phyloP scores from a whole-genome alignment of 352 stramenopile genomes.

The Pythium rishiriense region DNA sequence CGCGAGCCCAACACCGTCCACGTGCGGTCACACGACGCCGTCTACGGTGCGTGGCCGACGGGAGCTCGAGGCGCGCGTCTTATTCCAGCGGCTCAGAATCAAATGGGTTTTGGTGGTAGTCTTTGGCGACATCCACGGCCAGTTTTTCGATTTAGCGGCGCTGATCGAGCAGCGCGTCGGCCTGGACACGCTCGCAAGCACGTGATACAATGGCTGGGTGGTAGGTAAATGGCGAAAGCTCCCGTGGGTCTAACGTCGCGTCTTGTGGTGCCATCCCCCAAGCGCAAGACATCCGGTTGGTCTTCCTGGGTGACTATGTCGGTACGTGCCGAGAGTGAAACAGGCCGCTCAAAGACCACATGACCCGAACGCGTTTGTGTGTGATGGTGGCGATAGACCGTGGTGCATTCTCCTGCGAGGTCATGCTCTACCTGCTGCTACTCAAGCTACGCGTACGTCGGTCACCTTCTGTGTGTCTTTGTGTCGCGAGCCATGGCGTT shows the following conservation, averaged over 20 bases:
- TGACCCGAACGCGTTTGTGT: no score
- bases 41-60: slow-evolving; percentile 37
- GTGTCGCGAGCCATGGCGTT: neutral
- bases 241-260: no score
- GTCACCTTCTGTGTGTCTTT: neutral
- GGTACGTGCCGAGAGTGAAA: slow-evolving; percentile 29
- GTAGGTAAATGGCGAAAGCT: no score
- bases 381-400: slow-evolving; percentile 44
- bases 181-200: slow-evolving; percentile 40
- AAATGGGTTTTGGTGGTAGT: slow-evolving; percentile 39
- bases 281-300: slow-evolving; percentile 53
- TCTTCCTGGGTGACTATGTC: slow-evolving; percentile 84
- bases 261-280: neutral
- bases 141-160: slow-evolving; percentile 89
- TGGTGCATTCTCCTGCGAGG: slow-evolving; percentile 80
- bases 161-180: slow-evolving; percentile 61
- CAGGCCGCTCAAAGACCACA: no score
- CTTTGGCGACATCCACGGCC: slow-evolving; percentile 89
- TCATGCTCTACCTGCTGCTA: slow-evolving; percentile 76
- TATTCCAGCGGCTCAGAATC: slow-evolving; percentile 1
- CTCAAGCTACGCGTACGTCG: slow-evolving; percentile 43
- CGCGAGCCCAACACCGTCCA: slow-evolving; percentile 61
- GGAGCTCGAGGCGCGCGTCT: no score
- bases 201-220: no score
- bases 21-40: slow-evolving; percentile 30